Evolutionary conservation across 148 eudicot species (phyloP).

Genomic region (Rhododendron molle): DNA sequence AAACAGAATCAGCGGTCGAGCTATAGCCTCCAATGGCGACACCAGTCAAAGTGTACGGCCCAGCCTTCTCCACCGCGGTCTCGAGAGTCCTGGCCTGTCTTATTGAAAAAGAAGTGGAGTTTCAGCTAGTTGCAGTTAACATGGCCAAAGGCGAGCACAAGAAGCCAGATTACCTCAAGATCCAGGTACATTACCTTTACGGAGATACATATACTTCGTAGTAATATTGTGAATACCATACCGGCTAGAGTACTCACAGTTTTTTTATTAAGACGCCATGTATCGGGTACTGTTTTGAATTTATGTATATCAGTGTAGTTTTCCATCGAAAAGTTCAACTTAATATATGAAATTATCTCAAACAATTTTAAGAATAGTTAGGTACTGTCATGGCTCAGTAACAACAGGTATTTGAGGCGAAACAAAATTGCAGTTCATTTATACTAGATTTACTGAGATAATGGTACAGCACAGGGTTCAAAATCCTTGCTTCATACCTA

Average conservation of each 20-base stretch:
- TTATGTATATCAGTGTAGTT: not conserved
- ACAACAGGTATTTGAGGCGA: not conserved
- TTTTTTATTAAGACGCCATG: too few relatives aligned
- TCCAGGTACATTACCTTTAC: conserved; percentile 41
- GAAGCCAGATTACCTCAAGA: conserved; percentile 59
- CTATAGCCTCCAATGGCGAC: conserved; percentile 30
- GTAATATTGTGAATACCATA: too few relatives aligned
- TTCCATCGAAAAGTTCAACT: not conserved
- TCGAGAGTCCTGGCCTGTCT: conserved; percentile 69
- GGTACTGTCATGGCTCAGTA: too few relatives aligned
- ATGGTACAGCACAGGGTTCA: not conserved
- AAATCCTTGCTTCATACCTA: not conserved
- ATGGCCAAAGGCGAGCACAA: conserved; percentile 79
- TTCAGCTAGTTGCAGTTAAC: conserved; percentile 46
- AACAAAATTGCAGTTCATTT: not conserved
- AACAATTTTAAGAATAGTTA: too few relatives aligned
- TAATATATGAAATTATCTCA: not conserved
- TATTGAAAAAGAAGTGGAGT: conserved; percentile 72
- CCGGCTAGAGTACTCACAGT: too few relatives aligned
- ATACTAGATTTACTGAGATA: not conserved
- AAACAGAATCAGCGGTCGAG: conserved; percentile 5
- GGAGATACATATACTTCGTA: not conserved
- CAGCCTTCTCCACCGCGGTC: conserved; percentile 69
- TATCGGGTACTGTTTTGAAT: not conserved
- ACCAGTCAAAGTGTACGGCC: conserved; percentile 76